These are phyloP conservation scores for Neurospora sp. DNA, from an alignment of 495 filamentous ascomycete species.

Conservation along the genomic window DNA sequence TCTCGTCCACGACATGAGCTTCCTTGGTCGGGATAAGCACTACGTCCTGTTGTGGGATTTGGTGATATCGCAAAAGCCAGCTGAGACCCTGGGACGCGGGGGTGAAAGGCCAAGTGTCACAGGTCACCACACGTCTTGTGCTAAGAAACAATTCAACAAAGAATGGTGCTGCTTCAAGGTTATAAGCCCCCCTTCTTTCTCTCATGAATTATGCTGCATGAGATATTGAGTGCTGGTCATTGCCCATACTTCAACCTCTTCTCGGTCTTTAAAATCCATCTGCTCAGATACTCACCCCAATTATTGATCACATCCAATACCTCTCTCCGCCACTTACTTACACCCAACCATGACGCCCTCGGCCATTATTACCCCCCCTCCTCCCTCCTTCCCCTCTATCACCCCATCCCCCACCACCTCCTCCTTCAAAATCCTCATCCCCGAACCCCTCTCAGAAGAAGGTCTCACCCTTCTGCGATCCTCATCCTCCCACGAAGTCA, in stretches of 20 bases:
- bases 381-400: conserved; percentile 6
- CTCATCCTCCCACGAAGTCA: conserved; percentile 41
- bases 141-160: background rate
- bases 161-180: background rate
- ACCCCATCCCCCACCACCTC: background rate
- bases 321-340: background rate
- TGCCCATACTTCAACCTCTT: background rate
- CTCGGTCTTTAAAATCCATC: background rate
- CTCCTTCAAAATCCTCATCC: conserved; percentile 52
- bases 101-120: background rate
- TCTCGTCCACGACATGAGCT: background rate
- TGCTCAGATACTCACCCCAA: background rate
- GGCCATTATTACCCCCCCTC: conserved; percentile 12
- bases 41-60: background rate
- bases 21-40: background rate
- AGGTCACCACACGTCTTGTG: background rate
- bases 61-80: background rate
- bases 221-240: no score
- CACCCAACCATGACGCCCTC: conserved; percentile 29
- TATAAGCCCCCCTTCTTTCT: background rate
- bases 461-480: conserved; percentile 49
- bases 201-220: background rate
- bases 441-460: conserved; percentile 65
- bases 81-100: background rate
- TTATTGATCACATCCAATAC: background rate